Evolutionary conservation across 1,284 basidiomycete genomes (phyloP).

Genomic region (Rhodotorula sp.): DNA sequence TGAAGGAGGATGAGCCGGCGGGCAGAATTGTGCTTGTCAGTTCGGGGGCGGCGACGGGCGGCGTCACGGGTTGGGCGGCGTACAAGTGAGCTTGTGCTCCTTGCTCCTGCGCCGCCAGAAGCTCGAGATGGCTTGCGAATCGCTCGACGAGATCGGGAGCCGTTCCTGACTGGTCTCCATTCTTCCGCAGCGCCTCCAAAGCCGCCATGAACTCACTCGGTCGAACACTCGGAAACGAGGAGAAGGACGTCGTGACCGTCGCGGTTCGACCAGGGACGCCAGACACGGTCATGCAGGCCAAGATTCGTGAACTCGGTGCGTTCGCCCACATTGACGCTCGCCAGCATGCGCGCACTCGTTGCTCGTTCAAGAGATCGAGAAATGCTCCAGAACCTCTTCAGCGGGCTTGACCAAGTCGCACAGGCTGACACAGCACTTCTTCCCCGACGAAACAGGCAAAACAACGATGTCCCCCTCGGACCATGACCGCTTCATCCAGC

Average conservation of each 20-base stretch:
- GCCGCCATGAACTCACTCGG: conserved; percentile 78
- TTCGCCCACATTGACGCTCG: not conserved
- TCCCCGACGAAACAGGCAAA: conserved; percentile 37
- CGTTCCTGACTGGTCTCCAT: no score
- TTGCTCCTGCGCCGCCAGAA: not conserved
- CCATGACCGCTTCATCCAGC: conserved; percentile 58
- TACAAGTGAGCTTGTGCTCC: conserved; percentile 53
- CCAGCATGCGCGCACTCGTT: not conserved
- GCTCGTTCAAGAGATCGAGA: not conserved
- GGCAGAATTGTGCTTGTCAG: conserved; percentile 75
- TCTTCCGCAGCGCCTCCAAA: conserved; percentile 46
- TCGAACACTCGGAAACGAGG: conserved; percentile 71
- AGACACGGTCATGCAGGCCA: conserved; percentile 51
- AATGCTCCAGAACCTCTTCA: no score
- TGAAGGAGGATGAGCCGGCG: not conserved
- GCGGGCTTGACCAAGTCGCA: not conserved
- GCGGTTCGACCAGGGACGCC: conserved; percentile 82
- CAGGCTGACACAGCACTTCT: not conserved
- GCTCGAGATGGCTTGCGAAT: not conserved
- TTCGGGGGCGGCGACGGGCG: conserved; percentile 72
- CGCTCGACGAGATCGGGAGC: not conserved
- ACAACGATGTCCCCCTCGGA: conserved; percentile 57
- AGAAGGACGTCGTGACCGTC: conserved; percentile 67
- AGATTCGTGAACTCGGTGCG: conserved; percentile 37
- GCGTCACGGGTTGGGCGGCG: conserved; percentile 66